Percentiles rank a stretch among this genome's conserved stretches.
These are phyloP conservation scores for Colletotrichum sp. DNA, from an alignment of 2,329 filamentous ascomycete genomes.

Conservation along the genomic window DNA sequence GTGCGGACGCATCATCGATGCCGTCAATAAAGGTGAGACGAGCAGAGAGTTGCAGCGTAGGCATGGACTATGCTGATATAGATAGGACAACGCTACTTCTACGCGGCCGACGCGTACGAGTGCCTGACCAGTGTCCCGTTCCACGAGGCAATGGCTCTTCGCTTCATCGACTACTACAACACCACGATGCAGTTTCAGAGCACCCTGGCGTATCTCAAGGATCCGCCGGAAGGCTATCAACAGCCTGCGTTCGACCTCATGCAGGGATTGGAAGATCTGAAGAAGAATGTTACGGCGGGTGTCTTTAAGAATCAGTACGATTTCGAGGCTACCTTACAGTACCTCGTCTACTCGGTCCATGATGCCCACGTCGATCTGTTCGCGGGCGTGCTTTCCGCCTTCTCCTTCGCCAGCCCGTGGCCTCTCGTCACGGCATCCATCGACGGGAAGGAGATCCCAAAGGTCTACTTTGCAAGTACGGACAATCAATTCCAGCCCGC, in stretches of 20 bases:
- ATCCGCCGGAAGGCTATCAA: slow-evolving; percentile 3
- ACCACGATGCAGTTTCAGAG: slow-evolving; percentile 16
- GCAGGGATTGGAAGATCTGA: not conserved
- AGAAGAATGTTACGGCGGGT: not conserved
- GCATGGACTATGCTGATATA: not conserved
- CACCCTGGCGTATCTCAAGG: not conserved
- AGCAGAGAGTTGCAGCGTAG: not conserved
- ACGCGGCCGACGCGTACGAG: not conserved
- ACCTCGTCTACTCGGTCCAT: slow-evolving; percentile 6
- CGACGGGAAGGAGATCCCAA: slow-evolving; percentile 7
- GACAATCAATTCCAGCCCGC: not conserved
- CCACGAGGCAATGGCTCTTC: slow-evolving; percentile 3
- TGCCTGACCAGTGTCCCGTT: slow-evolving; percentile 7
- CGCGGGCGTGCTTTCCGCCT: slow-evolving; percentile 3
- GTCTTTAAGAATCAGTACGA: slow-evolving; percentile 6
- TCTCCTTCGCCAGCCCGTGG: slow-evolving; percentile 2
- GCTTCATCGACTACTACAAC: slow-evolving; percentile 16
- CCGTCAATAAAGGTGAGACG: not conserved
- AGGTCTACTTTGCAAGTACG: slow-evolving; percentile 8
- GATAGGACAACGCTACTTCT: slow-evolving; percentile 3
- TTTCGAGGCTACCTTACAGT: not conserved
- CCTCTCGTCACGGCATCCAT: slow-evolving; percentile 1
- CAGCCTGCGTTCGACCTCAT: slow-evolving; percentile 5
- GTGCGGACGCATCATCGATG: not conserved
- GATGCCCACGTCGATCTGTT: slow-evolving; percentile 2